Percentiles rank a stretch among this genome's conserved stretches.
Evolutionary conservation across 2,329 filamentous ascomycete genomes (phyloP).

Genomic region (Pseudocercospora vitis): DNA sequence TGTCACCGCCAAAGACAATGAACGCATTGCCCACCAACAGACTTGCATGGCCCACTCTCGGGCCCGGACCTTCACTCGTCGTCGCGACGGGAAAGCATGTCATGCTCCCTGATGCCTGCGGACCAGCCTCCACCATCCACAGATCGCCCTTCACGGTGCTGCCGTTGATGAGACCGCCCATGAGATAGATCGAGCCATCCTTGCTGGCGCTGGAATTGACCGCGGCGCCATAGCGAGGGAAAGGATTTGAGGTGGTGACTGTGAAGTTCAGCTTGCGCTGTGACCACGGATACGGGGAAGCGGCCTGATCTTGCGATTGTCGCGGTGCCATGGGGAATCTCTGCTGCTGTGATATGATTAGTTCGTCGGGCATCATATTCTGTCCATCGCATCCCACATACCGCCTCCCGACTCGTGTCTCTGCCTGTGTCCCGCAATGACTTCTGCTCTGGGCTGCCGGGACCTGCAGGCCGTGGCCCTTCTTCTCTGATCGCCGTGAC

Average conservation of each 20-base stretch:
- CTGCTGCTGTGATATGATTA: slow-evolving; percentile 45
- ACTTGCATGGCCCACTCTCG: slow-evolving; percentile 90
- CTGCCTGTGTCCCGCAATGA: slow-evolving; percentile 27
- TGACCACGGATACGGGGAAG: slow-evolving; percentile 91
- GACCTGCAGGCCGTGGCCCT: slow-evolving; percentile 27
- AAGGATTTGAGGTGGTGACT: slow-evolving; percentile 77
- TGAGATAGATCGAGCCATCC: slow-evolving; percentile 95
- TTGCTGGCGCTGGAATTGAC: slow-evolving; percentile 92
- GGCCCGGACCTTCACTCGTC: slow-evolving; percentile 89
- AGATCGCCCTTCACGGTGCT: slow-evolving; percentile 94
- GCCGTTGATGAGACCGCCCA: slow-evolving; percentile 94
- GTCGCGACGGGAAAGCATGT: slow-evolving; percentile 89
- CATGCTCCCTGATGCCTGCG: slow-evolving; percentile 62
- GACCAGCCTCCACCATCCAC: slow-evolving; percentile 92
- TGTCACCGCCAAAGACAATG: slow-evolving; percentile 98
- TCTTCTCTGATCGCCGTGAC: slow-evolving; percentile 19
- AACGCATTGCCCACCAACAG: slow-evolving; percentile 96
- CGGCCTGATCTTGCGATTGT: slow-evolving; percentile 59
- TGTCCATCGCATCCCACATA: slow-evolving; percentile 14
- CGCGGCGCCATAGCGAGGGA: slow-evolving; percentile 93
- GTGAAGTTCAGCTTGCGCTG: slow-evolving; percentile 85
- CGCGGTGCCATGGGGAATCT: slow-evolving; percentile 35
- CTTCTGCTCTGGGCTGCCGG: slow-evolving; percentile 30
- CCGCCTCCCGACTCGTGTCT: slow-evolving; percentile 30
- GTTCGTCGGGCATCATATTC: neutral